Conservation (phyloP, 768 basidiomycete genomes). For the Lyophyllum shimeji region DNA sequence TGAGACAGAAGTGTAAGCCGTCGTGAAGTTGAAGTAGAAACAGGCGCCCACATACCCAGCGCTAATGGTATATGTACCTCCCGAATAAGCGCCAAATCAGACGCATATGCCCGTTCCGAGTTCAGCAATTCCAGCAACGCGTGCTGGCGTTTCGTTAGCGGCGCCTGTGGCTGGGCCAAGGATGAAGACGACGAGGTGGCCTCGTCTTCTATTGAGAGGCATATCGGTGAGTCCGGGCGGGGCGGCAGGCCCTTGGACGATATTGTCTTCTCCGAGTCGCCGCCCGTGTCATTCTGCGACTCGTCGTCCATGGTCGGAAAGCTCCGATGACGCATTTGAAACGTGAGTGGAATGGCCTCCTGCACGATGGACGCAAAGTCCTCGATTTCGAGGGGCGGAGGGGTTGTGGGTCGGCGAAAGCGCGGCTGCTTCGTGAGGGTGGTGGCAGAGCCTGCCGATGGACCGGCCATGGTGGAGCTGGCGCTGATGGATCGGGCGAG, state of each 20-base stretch:
- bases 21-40: not conserved
- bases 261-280: conserved; percentile 13
- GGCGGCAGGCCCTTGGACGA: conserved; percentile 23
- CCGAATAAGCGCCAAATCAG: conserved; percentile 77
- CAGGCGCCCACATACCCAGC: conserved; percentile 48
- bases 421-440: conserved; percentile 8
- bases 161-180: conserved; percentile 22
- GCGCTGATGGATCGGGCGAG: conserved; percentile 25
- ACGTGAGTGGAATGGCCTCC: conserved; percentile 15
- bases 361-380: conserved; percentile 26
- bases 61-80: conserved; percentile 81
- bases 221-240: conserved; percentile 28
- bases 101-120: conserved; percentile 79
- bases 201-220: conserved; percentile 23
- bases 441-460: not conserved
- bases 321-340: conserved; percentile 28
- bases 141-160: conserved; percentile 70
- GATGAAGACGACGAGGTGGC: conserved; percentile 23
- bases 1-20: conserved; percentile 19
- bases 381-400: conserved; percentile 23
- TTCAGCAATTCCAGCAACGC: conserved; percentile 76
- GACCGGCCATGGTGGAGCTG: conserved; percentile 12
- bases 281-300: conserved; percentile 16
- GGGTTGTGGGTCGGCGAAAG: conserved; percentile 20
- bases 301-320: conserved; percentile 22